Evolutionary conservation across 116 monocot species (phyloP).

Genomic region (Posidonia oceanica): DNA sequence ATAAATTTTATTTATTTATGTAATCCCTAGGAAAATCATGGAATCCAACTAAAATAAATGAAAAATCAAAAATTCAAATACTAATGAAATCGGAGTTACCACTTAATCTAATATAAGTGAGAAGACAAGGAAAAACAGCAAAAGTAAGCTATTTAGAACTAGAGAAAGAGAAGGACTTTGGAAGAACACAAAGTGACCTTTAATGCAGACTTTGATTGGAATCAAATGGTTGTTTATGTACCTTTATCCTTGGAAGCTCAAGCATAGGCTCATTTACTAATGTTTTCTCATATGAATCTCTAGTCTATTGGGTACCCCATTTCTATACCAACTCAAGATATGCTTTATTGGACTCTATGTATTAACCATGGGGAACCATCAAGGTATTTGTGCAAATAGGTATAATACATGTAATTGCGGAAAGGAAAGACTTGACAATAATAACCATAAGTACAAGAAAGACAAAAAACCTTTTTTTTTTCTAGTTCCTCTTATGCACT

Average conservation of each 20-base stretch:
- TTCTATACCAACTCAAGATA: constrained; percentile 13
- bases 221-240: not conserved
- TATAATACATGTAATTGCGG: constrained; percentile 1
- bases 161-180: too few relatives aligned
- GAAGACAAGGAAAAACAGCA: too few relatives aligned
- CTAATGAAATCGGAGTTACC: too few relatives aligned
- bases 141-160: too few relatives aligned
- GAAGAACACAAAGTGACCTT: not conserved
- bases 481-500: too few relatives aligned
- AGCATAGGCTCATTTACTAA: not conserved
- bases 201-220: not conserved
- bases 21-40: too few relatives aligned
- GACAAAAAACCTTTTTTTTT: too few relatives aligned
- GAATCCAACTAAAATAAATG: too few relatives aligned
- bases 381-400: constrained; percentile 5
- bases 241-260: constrained; percentile 9
- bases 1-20: too few relatives aligned
- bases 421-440: not conserved
- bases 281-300: constrained; percentile 10
- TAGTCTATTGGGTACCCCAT: constrained; percentile 5
- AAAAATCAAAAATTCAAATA: too few relatives aligned
- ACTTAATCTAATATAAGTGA: too few relatives aligned
- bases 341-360: constrained; percentile 13
- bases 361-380: constrained; percentile 3
- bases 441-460: too few relatives aligned